Percentiles rank a stretch among this genome's conserved stretches.
These are phyloP conservation scores for Globisporangium spinosum DNA, from an alignment of 352 stramenopile genomes.

Conservation along the genomic window DNA sequence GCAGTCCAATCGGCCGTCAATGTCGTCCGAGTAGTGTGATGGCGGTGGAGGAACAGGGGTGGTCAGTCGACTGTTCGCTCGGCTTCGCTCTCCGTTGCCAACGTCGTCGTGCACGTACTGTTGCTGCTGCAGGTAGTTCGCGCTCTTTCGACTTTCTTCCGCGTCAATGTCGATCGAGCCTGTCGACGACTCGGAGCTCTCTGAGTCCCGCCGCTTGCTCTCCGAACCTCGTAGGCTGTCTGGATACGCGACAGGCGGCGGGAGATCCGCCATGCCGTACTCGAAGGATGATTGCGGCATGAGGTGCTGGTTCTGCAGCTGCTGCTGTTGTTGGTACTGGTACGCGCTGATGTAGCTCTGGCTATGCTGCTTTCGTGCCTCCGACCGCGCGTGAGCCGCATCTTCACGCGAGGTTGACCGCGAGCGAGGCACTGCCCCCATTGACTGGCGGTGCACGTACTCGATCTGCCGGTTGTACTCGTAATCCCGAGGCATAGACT, in stretches of 20 bases:
- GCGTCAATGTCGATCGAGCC: constrained; percentile 73
- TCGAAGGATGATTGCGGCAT: constrained; percentile 30
- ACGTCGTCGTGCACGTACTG: not conserved
- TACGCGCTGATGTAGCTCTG: constrained; percentile 14
- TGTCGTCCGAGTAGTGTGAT: constrained; percentile 11
- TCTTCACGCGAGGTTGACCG: constrained; percentile 13
- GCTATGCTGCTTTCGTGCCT: constrained; percentile 11
- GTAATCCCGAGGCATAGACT: constrained; percentile 12
- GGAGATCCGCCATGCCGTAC: constrained; percentile 8
- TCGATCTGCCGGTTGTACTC: constrained; percentile 16
- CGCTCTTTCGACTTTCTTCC: constrained; percentile 15
- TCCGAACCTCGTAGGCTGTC: constrained; percentile 15
- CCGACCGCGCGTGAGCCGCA: not conserved
- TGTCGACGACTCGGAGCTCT: constrained; percentile 60
- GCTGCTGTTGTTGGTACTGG: constrained; percentile 16
- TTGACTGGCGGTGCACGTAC: constrained; percentile 8
- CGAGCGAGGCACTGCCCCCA: not conserved
- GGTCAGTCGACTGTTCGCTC: constrained; percentile 23
- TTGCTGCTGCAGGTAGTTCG: not conserved
- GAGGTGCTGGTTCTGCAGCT: constrained; percentile 17
- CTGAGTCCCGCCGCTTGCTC: constrained; percentile 32
- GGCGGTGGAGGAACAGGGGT: constrained; percentile 5
- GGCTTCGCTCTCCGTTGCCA: not conserved
- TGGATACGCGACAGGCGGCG: constrained; percentile 1
- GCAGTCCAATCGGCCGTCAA: not conserved